Evolutionary conservation across 2,329 filamentous ascomycete genomes (phyloP), one percentile per base, ranked within the genome.

Genomic region (Pyrenophora tritici-repentis): DNA sequence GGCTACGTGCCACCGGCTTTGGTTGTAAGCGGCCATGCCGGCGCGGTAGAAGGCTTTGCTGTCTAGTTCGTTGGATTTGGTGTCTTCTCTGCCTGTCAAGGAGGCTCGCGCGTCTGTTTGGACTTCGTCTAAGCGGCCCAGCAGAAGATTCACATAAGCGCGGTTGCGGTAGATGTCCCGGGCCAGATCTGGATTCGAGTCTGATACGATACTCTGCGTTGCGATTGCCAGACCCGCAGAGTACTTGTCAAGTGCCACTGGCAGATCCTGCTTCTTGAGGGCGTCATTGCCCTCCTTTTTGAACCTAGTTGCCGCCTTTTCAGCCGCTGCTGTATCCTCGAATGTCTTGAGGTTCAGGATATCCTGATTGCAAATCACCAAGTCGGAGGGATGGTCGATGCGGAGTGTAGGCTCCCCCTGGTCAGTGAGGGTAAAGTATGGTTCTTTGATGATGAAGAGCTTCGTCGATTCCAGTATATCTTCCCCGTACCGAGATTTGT

Each of bases 331-430:
- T 7, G 37, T 42, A 32, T 80, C 61, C 1, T 53, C 41, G 38
- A 61, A 61, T 42, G 55, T 35, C 44, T 56, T 47, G 13, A 81
- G 5, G 2, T 45, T 73, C 20, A 22, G 12, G 7, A 38, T 36
- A 9, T 63, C 51, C 0, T 62, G 52, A 1, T 66, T 50, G 2
- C 80, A 60, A 53, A 72, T 73, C 13, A 77, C 57, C 14, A 84
- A 56, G 49, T 85, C 81, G 18, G 75, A 77, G 14, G 79, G 63
- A 60, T 85, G 82, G 47, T 85, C 82, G 10, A 83, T 78, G 2
- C 80, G 73, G 17, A 85, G 29, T 0, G 68, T 75, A 59, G 79
- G 79, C 2, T 68, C 47, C 1, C 76, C 76, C 17, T 79, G 65
- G 0, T 66, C 65, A 4, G 72, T 71, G 0, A 65, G 39, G 48